Percentiles rank a stretch among this genome's conserved stretches.
Conservation (phyloP, 352 stramenopile genomes). For the Pseudoperonospora humuli region DNA sequence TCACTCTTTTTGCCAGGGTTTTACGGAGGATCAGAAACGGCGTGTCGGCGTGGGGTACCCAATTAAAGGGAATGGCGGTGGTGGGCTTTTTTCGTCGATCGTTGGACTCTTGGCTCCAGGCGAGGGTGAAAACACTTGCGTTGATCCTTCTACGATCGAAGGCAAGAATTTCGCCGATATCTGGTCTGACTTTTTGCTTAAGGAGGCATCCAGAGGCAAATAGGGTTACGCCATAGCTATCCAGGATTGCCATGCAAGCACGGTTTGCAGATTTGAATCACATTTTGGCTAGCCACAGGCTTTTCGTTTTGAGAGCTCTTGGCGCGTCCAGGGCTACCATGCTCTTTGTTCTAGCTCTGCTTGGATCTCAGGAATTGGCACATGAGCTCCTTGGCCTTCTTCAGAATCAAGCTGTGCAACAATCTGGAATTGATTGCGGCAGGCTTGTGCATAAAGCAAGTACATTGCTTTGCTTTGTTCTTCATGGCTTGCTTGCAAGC, state of each 20-base stretch:
- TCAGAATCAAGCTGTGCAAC: no score
- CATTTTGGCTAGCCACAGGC: no score
- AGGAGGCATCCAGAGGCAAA: constrained; percentile 34
- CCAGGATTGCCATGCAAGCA: neutral
- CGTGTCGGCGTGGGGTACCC: constrained; percentile 47
- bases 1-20: constrained; percentile 30
- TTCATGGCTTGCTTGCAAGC: no score
- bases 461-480: no score
- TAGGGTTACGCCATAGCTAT: neutral
- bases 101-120: constrained; percentile 36
- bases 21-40: constrained; percentile 61
- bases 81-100: constrained; percentile 61
- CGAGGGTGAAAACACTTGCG: constrained; percentile 4
- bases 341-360: no score
- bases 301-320: no score
- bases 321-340: no score
- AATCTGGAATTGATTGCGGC: no score
- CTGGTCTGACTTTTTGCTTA: constrained; percentile 59
- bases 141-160: constrained; percentile 29
- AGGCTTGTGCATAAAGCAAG: no score
- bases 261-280: no score
- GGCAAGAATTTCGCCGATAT: constrained; percentile 68
- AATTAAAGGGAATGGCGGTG: constrained; percentile 50
- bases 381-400: no score
- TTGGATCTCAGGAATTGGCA: no score